A percentile compares a stretch with the other conserved stretches of the same genome.
These are phyloP conservation scores for Trichosporon sp. DNA, from an alignment of 1,284 basidiomycete genomes.

Conservation along the genomic window DNA sequence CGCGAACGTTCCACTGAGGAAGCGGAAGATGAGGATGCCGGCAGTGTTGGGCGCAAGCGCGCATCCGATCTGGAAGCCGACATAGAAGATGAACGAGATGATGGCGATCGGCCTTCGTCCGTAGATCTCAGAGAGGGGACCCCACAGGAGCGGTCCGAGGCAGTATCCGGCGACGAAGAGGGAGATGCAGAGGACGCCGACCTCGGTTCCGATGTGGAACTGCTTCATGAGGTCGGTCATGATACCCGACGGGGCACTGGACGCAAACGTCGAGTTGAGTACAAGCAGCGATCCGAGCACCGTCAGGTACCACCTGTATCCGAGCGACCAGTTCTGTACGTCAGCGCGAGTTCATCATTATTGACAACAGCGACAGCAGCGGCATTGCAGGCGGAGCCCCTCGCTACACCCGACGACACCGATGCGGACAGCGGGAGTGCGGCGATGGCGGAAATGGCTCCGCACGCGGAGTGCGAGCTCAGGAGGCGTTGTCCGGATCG, in stretches of 20 bases:
- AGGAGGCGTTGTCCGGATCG: background rate
- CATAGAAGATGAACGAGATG: slow-evolving; percentile 67
- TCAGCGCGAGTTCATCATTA: slow-evolving; percentile 14
- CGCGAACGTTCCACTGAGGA: slow-evolving; percentile 67
- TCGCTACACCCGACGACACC: background rate
- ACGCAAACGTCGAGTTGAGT: slow-evolving; percentile 64
- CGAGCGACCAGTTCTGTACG: slow-evolving; percentile 63
- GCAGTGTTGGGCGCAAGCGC: slow-evolving; percentile 67
- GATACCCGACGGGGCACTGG: slow-evolving; percentile 53
- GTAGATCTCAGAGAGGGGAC: slow-evolving; percentile 62
- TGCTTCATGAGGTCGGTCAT: slow-evolving; percentile 57
- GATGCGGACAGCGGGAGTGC: background rate
- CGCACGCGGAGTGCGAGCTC: background rate
- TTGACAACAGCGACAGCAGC: background rate
- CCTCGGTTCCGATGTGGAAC: slow-evolving; percentile 65
- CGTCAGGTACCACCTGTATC: slow-evolving; percentile 69
- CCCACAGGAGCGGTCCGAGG: slow-evolving; percentile 68
- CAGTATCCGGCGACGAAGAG: slow-evolving; percentile 58
- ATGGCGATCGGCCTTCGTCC: slow-evolving; percentile 69
- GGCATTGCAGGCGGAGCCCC: no score
- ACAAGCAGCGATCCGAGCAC: slow-evolving; percentile 65
- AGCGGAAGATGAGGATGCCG: slow-evolving; percentile 67
- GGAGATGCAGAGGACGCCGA: slow-evolving; percentile 59
- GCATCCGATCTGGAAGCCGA: slow-evolving; percentile 63
- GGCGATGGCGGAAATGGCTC: no score